Evolutionary conservation across 352 stramenopile genomes (phyloP).

Genomic region (Pythium folliculosum): DNA sequence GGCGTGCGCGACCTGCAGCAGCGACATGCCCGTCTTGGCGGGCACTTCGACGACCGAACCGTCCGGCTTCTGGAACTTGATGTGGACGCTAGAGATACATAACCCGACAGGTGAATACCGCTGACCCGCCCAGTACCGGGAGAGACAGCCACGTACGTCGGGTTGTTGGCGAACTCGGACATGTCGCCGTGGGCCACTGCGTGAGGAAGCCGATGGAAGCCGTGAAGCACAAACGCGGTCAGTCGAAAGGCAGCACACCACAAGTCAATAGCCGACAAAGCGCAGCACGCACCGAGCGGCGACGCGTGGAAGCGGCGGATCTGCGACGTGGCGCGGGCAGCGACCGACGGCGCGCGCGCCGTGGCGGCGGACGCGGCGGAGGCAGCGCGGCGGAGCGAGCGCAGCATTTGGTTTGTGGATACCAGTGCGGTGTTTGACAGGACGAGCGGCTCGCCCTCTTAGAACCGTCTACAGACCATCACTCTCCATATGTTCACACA

Average conservation of each 20-base stretch:
- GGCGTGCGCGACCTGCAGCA: slow-evolving; percentile 92
- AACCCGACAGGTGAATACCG: too few relatives aligned
- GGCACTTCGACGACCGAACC: slow-evolving; percentile 58
- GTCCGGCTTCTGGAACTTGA: slow-evolving; percentile 75
- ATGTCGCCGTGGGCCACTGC: slow-evolving; percentile 51
- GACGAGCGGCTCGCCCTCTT: neutral
- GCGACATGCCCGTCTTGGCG: slow-evolving; percentile 79
- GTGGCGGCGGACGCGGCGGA: neutral
- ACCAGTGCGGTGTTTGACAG: neutral
- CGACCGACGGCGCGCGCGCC: slow-evolving; percentile 15
- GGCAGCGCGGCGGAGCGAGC: slow-evolving; percentile 8
- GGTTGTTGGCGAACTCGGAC: slow-evolving; percentile 61
- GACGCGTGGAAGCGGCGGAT: slow-evolving; percentile 46
- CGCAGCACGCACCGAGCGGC: slow-evolving; percentile 28
- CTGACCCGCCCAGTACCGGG: too few relatives aligned
- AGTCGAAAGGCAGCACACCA: too few relatives aligned
- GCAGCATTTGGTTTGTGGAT: neutral
- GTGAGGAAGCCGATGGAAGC: slow-evolving; percentile 7
- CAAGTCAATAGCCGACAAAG: too few relatives aligned
- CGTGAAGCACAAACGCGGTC: too few relatives aligned
- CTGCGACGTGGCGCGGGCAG: slow-evolving; percentile 5
- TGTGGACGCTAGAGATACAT: slow-evolving; percentile 50
- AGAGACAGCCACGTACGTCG: slow-evolving; percentile 49
- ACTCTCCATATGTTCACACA: neutral
- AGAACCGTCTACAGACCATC: slow-evolving; percentile 5